A percentile compares a stretch with the other conserved stretches of the same genome.
phyloP scores from a whole-genome alignment of 2,329 filamentous ascomycete genomes.

The Ophiostoma montium region DNA sequence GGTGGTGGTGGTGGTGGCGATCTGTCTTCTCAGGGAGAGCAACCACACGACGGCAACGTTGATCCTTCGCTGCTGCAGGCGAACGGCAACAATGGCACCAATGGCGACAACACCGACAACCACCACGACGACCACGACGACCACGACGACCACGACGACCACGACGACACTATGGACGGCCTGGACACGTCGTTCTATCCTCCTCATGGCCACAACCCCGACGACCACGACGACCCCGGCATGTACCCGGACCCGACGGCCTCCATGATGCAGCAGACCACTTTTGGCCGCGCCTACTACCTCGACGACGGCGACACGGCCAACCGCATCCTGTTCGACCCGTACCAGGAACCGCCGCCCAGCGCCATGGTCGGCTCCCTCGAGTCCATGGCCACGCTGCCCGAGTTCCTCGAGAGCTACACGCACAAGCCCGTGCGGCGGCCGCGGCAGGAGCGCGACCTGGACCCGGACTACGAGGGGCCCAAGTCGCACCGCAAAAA shows the following conservation, averaged over 20 bases:
- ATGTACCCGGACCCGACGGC: background rate
- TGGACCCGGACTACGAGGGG: constrained; percentile 38
- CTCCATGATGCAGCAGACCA: constrained; percentile 17
- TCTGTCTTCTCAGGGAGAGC: too few relatives aligned
- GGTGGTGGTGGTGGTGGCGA: background rate
- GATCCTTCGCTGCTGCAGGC: constrained; percentile 1
- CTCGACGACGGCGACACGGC: constrained; percentile 44
- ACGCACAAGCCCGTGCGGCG: constrained; percentile 39
- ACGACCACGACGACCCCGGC: constrained; percentile 13
- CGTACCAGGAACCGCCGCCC: constrained; percentile 37
- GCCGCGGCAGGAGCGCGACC: constrained; percentile 36
- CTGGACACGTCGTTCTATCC: background rate
- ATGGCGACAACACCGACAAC: background rate
- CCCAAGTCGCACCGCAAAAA: constrained; percentile 29
- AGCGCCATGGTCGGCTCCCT: constrained; percentile 27
- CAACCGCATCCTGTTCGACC: constrained; percentile 45
- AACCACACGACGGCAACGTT: background rate
- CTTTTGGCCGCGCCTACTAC: constrained; percentile 45
- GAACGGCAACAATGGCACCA: background rate
- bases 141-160: constrained; percentile 10
- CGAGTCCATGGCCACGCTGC: constrained; percentile 29
- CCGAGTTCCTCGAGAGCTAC: constrained; percentile 41
- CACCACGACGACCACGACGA: too few relatives aligned
- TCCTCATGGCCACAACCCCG: background rate
- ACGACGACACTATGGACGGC: too few relatives aligned